Evolutionary conservation across 306 rosid genomes (phyloP), one percentile per base, ranked within the genome.

Genomic region (Dryas drummondii): DNA sequence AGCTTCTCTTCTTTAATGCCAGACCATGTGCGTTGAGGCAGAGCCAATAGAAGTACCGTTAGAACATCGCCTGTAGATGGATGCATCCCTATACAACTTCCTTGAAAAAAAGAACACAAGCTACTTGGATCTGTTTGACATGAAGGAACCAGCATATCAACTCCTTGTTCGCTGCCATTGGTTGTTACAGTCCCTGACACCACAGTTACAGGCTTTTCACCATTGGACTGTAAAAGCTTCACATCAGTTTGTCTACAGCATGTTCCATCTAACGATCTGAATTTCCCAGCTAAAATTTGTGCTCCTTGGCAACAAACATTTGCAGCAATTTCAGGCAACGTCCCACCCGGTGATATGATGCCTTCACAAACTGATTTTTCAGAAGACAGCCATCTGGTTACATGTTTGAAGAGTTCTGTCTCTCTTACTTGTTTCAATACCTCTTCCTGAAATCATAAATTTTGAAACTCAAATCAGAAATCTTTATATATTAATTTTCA

Each of bases 1-100:
- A 94, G 81, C 88, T 78, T 83, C 81, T 85, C 88, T 44, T 86
- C 90, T 74, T 79, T 83, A 27, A 94, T 81, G 79, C 86, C 87
- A 17, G 87, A 80, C 98, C 98, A 94, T 58, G 96, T 86, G 48
- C 59, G 72, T 57, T 81, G 79, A 7, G 98, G 98, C 85, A 94
- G 78, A 14, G 96, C 85, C 69, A 94, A 77, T 57, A 94, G 64
- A 77, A 94, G 94, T 74, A 91, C 88, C 4, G 97, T 91, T 42
- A 91, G 82, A 80, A 91, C 93, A 75, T 94, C 94, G 50, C 84
- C 83, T 6, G 88, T 80, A 40, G 94, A 91, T n/a, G 98, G 97
- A 67, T 85, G 93, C 88, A 84, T 81, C 62, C 90, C 89, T n/a
- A 78, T 79, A 83, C 98, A 90, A 54, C 73, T 73, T 60, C 96